A percentile compares a stretch with the other conserved stretches of the same genome.
phyloP scores from a whole-genome alignment of 164 flowering plant species.

The Chloranthus sessilifolius region DNA sequence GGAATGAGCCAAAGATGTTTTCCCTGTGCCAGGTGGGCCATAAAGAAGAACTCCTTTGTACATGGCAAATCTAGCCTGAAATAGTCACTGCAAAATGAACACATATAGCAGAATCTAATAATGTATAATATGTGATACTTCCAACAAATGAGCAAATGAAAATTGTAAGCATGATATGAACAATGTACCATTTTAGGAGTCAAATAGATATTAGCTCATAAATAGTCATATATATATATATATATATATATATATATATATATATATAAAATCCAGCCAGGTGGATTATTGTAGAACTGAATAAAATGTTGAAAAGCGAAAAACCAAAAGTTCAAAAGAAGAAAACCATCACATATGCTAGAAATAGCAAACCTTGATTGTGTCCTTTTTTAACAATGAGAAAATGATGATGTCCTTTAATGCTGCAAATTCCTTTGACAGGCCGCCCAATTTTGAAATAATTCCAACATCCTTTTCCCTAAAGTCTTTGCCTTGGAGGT shows the following conservation, averaged over 20 bases:
- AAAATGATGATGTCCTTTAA: slow-evolving; percentile 60
- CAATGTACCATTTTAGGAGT: not conserved
- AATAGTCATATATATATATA: too few species aligned
- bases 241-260: too few species aligned
- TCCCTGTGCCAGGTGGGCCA: slow-evolving; percentile 97
- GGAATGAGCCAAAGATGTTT: slow-evolving; percentile 70
- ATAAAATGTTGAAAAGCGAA: too few species aligned
- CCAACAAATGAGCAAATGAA: not conserved
- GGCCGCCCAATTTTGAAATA: slow-evolving; percentile 59
- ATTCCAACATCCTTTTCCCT: slow-evolving; percentile 17
- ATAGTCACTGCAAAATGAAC: slow-evolving; percentile 14
- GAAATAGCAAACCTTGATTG: slow-evolving; percentile 47
- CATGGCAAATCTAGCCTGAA: slow-evolving; percentile 64
- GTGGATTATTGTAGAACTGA: too few species aligned
- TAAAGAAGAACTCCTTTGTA: slow-evolving; percentile 94
- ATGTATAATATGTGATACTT: not conserved
- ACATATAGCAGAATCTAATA: slow-evolving; percentile 9
- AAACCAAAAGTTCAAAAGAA: too few species aligned
- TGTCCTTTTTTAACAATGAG: slow-evolving; percentile 35
- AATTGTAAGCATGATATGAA: not conserved
- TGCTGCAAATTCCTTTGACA: slow-evolving; percentile 63
- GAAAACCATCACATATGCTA: too few species aligned
- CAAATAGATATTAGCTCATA: not conserved
- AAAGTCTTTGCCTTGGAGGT: slow-evolving; percentile 13
- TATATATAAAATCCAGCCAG: too few species aligned